Evolutionary conservation across 805 yeast species (phyloP).

Genomic region (Candida insectalens): DNA sequence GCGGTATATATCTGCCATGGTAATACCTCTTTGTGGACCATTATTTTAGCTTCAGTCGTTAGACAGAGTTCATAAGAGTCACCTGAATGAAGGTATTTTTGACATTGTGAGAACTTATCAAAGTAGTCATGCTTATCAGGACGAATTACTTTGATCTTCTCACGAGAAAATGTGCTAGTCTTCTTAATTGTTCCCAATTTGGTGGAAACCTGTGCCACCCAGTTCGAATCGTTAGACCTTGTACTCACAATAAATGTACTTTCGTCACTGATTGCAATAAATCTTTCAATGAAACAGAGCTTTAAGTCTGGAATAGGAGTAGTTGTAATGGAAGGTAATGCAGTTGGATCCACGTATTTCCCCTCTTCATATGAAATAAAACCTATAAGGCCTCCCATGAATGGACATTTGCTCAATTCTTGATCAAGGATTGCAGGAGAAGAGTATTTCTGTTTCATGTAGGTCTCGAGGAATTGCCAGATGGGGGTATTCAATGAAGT

Average conservation of each 20-base stretch:
- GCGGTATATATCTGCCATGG: slow-evolving; percentile 74
- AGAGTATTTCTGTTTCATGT: slow-evolving; percentile 31
- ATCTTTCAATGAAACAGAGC: slow-evolving; percentile 59
- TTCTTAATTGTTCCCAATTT: background rate
- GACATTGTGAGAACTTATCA: slow-evolving; percentile 51
- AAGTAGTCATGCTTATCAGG: slow-evolving; percentile 51
- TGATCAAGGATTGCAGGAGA: slow-evolving; percentile 18
- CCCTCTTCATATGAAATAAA: slow-evolving; percentile 86
- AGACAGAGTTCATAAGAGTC: slow-evolving; percentile 92
- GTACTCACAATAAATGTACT: slow-evolving; percentile 38
- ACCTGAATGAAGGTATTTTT: slow-evolving; percentile 59
- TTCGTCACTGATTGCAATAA: slow-evolving; percentile 43
- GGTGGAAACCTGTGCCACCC: slow-evolving; percentile 17
- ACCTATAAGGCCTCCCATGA: slow-evolving; percentile 89
- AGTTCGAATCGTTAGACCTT: slow-evolving; percentile 26
- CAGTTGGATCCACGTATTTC: slow-evolving; percentile 28
- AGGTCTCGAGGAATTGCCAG: slow-evolving; percentile 44
- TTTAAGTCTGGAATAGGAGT: slow-evolving; percentile 59
- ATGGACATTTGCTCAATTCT: slow-evolving; percentile 44
- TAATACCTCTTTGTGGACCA: slow-evolving; percentile 33
- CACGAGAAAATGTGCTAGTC: background rate
- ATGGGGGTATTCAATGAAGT: slow-evolving; percentile 12
- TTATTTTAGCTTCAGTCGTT: slow-evolving; percentile 62
- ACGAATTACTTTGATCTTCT: slow-evolving; percentile 22
- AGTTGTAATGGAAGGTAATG: slow-evolving; percentile 29